Base-by-base conservation (phyloP, 108 stramenopile species). In the Pseudonitzschia multistriata region DNA sequence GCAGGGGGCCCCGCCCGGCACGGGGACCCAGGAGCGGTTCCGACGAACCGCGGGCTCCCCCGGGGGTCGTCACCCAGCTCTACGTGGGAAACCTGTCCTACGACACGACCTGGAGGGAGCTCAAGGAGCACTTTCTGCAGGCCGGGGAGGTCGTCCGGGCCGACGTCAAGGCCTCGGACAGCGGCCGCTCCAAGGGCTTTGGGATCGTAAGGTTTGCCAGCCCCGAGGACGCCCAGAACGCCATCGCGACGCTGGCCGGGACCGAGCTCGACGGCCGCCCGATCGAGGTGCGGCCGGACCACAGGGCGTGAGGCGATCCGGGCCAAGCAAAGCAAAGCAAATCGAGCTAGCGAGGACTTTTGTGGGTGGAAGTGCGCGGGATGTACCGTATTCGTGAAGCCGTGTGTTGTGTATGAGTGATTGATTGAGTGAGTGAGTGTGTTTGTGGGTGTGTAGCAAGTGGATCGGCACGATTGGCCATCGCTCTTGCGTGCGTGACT, bases 41-140 rank as follows among this genome's bases (percentile, higher is more conserved):
- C 25, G 70, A 25, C 2, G 42, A 37, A 29, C 53, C 39, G 5
- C 8, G 6, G 33, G 49, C 39, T 13, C 57, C 40, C 33, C 42
- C 42, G 42, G 17, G 8, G n/a, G n/a, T n/a, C n/a, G 83, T 79
- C 39, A 79, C 68, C 15, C 84, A 88, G 67, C 67, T 96, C 11
- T 96, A 79, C 67, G 87, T 97, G 10, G 87, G 91, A n/a, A 96
- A 97, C 72, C 74, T 97, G 25, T 73, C 88, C 34, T 92, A 71
- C 61, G 82, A 86, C 21, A 84, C 88, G 15, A 79, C 79, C 29
- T 96, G 94, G 94, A 74, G 73, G 54, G 89, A 92, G 13, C 83
- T 97, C 49, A 96, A 96, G 70, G 94, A 97, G 72, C 83, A 90
- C 70, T 96, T 97, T 69, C 62, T 76, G 36, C 72, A 83, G 49